Evolutionary conservation across 768 basidiomycete genomes (phyloP), one percentile per base, ranked within the genome.

Genomic region (Tephrocybe sp.): DNA sequence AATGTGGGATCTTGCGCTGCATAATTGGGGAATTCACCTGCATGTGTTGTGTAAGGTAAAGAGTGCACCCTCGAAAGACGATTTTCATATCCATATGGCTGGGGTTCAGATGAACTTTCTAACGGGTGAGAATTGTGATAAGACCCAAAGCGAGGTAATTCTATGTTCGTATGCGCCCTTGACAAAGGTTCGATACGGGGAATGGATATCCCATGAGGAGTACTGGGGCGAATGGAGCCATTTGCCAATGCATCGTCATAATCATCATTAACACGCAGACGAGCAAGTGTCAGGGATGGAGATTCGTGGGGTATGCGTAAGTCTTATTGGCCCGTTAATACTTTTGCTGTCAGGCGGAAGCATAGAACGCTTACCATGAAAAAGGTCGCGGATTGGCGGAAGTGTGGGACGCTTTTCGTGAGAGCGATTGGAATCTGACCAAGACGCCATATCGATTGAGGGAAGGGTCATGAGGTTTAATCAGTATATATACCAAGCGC

Each of bases 351-450:
- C 10, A 31, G 10, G 17, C 14, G 26, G 30, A 10, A 14, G 14
- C 17, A 11, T 16, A 42, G 7, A 33, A 5, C 23, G 49, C 62
- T 48, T 45, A 84, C 87, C 79, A 73, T 77, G 70, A 62, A 88
- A 83, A 52, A 88, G 68, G 65, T 85, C 83, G 44, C 84, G 82
- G 49, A 89, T 87, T 41, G 85, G 77, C 35, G 87, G 87, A 52
- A 89, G 81, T 13, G 80, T 84, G 48, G 83, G 83, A 39, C 84
- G 78, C 53, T 71, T 66, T 49, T 60, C 58, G 26, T 53, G 16
- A 48, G 54, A 59, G 52, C 55, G 59, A 60, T 63, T 65, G 58
- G 66, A 62, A 54, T 66, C 62, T 42, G 67, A 55, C 49, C 62
- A 54, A 52, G 62, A 60, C 49, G 62, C 55, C 66, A 69, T 68